Conservation (phyloP, 2,329 filamentous ascomycete genomes). For the Talaromyces sp. region DNA sequence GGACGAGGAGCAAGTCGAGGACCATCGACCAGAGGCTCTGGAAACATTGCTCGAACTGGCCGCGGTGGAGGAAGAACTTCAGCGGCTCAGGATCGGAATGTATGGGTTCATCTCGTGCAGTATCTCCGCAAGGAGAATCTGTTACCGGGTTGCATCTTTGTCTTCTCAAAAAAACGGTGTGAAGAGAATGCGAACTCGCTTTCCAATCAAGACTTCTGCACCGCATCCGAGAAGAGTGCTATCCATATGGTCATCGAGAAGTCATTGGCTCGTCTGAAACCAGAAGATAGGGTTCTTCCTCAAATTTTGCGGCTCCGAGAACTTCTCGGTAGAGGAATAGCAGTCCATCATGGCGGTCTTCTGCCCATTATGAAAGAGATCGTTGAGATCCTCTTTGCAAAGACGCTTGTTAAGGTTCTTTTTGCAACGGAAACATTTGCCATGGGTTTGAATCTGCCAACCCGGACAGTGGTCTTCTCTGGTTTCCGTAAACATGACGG, state of each 20-base stretch:
- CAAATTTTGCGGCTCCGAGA: slow-evolving; percentile 87
- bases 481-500: slow-evolving; percentile 96
- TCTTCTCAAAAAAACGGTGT: slow-evolving; percentile 96
- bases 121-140: slow-evolving; percentile 82
- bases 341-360: slow-evolving; percentile 91
- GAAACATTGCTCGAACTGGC: slow-evolving; percentile 86
- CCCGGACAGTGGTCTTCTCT: slow-evolving; percentile 94
- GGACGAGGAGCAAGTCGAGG: slow-evolving; percentile 44
- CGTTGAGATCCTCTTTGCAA: slow-evolving; percentile 93
- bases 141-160: slow-evolving; percentile 91
- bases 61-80: slow-evolving; percentile 81
- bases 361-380: slow-evolving; percentile 96
- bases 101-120: slow-evolving; percentile 95
- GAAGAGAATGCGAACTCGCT: slow-evolving; percentile 96
- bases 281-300: slow-evolving; percentile 82
- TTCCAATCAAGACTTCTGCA: slow-evolving; percentile 92
- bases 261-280: slow-evolving; percentile 84
- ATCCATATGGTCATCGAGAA: slow-evolving; percentile 98
- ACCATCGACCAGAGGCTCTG: slow-evolving; percentile 57
- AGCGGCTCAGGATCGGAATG: slow-evolving; percentile 87
- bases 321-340: slow-evolving; percentile 80
- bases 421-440: slow-evolving; percentile 98
- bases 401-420: slow-evolving; percentile 89
- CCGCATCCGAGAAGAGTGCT: slow-evolving; percentile 86
- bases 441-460: slow-evolving; percentile 95